Base-by-base conservation (phyloP, 768 basidiomycete genomes). In the Amanita rimosa region DNA sequence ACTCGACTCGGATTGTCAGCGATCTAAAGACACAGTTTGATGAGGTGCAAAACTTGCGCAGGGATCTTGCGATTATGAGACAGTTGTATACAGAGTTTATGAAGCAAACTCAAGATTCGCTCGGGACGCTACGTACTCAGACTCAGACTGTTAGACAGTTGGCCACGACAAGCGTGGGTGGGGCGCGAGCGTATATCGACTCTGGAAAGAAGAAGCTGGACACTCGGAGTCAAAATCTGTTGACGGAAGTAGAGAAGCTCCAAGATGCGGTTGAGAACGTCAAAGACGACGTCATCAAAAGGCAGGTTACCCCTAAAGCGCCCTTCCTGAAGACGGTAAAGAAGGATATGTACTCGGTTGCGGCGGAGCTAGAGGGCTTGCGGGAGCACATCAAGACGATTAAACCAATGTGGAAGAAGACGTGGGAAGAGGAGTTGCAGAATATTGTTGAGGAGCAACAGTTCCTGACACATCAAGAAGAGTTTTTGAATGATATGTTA, bases 351-450 rank as follows among this genome's bases (percentile, higher is more conserved):
- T 71, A 74, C 24, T 64, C 74, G 17, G 75, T 83, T 22, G 73
- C 79, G 14, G 63, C 67, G 8, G 85, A 93, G 66, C 72, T 97
- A 38, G 74, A 81, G 53, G 83, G 78, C 57, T 69, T 98, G 50
- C 79, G 79, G 58, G 80, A 83, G 56, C 90, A 95, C 63, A 86
- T 97, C 55, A 78, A 82, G 56, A 85, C 88, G 9, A 77, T 94
- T 58, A 91, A 86, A 59, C 92, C 95, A 37, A 90, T 89, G 77
- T 99, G 95, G 95, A 89, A 94, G 73, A 92, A 94, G 75, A 97
- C 93, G 16, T 99, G 95, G 95, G 87, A 89, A 59, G 83, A 90
- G 60, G 95, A 99, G 67, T 63, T 99, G 61, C 86, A 91, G 71
- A 90, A 91, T 55, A 93, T 99, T 49, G 86, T 97, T 50, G 93